Evolutionary conservation across 805 yeast genomes (phyloP), one percentile per base, ranked within the genome.

Genomic region (Cyberlindnera mrakii): DNA sequence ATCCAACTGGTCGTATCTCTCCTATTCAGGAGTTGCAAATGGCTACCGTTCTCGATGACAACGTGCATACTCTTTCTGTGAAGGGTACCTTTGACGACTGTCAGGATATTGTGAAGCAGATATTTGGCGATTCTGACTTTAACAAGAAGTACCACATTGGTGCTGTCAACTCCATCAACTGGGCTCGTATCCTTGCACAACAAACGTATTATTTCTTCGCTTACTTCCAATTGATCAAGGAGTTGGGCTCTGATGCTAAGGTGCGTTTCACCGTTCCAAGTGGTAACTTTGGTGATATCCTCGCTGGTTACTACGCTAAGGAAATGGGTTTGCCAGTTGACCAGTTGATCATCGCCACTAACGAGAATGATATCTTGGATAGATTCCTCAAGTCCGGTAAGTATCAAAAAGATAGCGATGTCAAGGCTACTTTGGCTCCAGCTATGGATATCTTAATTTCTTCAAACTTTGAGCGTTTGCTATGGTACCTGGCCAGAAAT

Each of bases 161-260:
- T 55, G 99, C 99, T 15, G 96, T 93, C 48, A 93, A 93, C 70
- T 90, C 98, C 38, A 93, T 93, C 65, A 93, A 93, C 74, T 93
- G 99, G 99, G 98, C 99, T 8, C 82, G 99, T 69, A 93, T 93
- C 54, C 75, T 93, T 56, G 97, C 99, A 34, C 99, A 93, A 71
- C 91, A 89, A 63, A 90, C 99, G 18, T 93, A 93, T 70, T 93
- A 93, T 71, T 93, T 90, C 74, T 80, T 85, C 65, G 79, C 98
- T 5, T 93, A 81, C 72, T 90, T 93, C 77, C 81, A 80, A 62
- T 67, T 85, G 43, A 52, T 65, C 44, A 78, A 74, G 51, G 55
- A 64, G 40, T 36, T 54, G 37, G 71, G 65, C 33, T 49, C 57
- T 30, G 15, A 65, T 30, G 66, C 64, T 33, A 77, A 76, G 54